phyloP scores from a whole-genome alignment of 78 protist species.

The Anaeramoeba ignava region DNA sequence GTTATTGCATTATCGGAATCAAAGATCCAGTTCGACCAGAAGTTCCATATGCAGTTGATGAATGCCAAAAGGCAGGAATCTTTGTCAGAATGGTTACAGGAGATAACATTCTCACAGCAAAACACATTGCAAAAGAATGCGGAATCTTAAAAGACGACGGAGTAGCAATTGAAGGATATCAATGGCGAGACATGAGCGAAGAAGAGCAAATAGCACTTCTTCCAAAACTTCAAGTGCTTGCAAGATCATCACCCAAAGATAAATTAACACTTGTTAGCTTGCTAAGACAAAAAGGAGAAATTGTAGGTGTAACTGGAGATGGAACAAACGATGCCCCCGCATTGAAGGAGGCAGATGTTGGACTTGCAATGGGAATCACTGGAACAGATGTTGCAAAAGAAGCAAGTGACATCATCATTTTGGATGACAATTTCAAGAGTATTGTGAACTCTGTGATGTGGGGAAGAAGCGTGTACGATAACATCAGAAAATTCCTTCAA shows the following conservation, averaged over 20 bases:
- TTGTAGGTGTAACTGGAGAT: constrained; percentile 95
- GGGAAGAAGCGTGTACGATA: constrained; percentile 55
- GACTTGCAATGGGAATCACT: constrained; percentile 50
- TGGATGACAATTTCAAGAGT: constrained; percentile 85
- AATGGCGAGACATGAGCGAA: constrained; percentile 52
- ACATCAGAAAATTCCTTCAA: constrained; percentile 52
- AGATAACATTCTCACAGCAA: constrained; percentile 86
- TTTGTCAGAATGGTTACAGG: constrained; percentile 94
- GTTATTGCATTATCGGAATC: constrained; percentile 67
- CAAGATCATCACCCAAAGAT: constrained; percentile 82
- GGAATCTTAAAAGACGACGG: constrained; percentile 59
- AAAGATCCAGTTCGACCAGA: constrained; percentile 89
- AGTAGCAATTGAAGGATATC: constrained; percentile 69
- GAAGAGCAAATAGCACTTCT: constrained; percentile 50
- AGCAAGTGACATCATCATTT: constrained; percentile 74
- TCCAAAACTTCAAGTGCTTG: constrained; percentile 64
- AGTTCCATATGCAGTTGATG: constrained; percentile 70
- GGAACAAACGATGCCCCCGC: constrained; percentile 92
- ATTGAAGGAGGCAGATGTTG: constrained; percentile 50
- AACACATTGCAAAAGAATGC: constrained; percentile 72
- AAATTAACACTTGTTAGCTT: constrained; percentile 66
- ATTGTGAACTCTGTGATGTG: constrained; percentile 47
- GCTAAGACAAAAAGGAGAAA: constrained; percentile 59
- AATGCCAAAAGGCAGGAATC: constrained; percentile 82
- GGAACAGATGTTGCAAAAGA: constrained; percentile 59